Evolutionary conservation across 2,329 filamentous ascomycete genomes (phyloP).

Genomic region (Tolypocladium pustulatum): DNA sequence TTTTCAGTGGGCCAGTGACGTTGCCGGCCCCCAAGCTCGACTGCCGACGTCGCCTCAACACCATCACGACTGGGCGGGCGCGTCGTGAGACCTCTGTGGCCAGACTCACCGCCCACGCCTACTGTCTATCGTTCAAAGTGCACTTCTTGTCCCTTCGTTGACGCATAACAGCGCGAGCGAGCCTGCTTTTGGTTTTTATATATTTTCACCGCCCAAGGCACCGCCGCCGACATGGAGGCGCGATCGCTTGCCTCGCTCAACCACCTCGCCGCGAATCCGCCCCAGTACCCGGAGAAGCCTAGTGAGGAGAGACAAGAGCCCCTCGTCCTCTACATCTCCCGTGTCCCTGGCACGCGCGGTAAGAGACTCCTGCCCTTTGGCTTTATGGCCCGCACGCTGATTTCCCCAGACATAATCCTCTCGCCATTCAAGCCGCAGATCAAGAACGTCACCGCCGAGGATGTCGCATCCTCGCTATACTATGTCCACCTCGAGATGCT

Average conservation of each 20-base stretch:
- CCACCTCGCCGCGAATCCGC: slow-evolving; percentile 73
- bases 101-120: background rate
- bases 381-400: slow-evolving; percentile 4
- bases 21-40: background rate
- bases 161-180: background rate
- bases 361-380: slow-evolving; percentile 14
- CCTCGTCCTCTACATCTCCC: slow-evolving; percentile 79
- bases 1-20: background rate
- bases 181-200: background rate
- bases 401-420: slow-evolving; percentile 70
- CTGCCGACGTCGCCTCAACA: background rate
- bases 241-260: slow-evolving; percentile 74
- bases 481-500: slow-evolving; percentile 64
- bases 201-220: too few species aligned
- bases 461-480: slow-evolving; percentile 81
- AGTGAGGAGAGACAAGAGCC: slow-evolving; percentile 58
- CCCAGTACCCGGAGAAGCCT: slow-evolving; percentile 72
- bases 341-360: slow-evolving; percentile 88
- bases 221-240: slow-evolving; percentile 52
- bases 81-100: background rate
- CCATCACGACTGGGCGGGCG: background rate
- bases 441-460: slow-evolving; percentile 80
- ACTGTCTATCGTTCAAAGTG: background rate
- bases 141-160: background rate
- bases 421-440: slow-evolving; percentile 81